phyloP scores from a whole-genome alignment of 2,329 filamentous ascomycete genomes.

The Fusarium beomiforme region DNA sequence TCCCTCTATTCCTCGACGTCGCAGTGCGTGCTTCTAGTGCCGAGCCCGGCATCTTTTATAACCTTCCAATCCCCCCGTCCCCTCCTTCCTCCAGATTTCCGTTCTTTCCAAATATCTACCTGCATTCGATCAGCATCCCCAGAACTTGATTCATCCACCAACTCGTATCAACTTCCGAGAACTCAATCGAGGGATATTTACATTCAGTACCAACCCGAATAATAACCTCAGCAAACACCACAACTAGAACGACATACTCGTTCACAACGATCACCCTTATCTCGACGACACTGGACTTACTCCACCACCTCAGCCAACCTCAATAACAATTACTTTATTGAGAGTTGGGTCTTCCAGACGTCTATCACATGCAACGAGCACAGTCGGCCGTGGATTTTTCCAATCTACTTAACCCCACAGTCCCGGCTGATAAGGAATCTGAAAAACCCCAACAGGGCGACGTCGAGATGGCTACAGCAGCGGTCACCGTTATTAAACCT shows the following conservation, averaged over 20 bases:
- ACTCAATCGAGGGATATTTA: slow-evolving; percentile 6
- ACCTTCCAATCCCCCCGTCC: slow-evolving; percentile 44
- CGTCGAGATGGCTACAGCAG: slow-evolving; percentile 60
- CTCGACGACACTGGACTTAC: slow-evolving; percentile 16
- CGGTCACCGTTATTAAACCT: slow-evolving; percentile 67
- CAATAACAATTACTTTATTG: slow-evolving; percentile 19
- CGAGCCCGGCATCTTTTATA: slow-evolving; percentile 49
- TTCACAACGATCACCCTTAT: slow-evolving; percentile 12
- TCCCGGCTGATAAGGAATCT: slow-evolving; percentile 38
- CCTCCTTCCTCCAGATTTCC: slow-evolving; percentile 42
- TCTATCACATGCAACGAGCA: slow-evolving; percentile 78
- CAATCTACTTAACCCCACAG: slow-evolving; percentile 74
- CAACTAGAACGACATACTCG: not conserved
- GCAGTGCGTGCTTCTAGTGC: slow-evolving; percentile 40
- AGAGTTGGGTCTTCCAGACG: slow-evolving; percentile 36
- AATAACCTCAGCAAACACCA: not conserved
- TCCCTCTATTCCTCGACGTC: slow-evolving; percentile 28
- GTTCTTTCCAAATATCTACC: slow-evolving; percentile 37
- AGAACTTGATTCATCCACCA: slow-evolving; percentile 36
- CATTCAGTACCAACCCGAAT: slow-evolving; percentile 1
- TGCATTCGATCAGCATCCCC: slow-evolving; percentile 41
- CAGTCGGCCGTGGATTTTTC: slow-evolving; percentile 79
- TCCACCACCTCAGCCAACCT: not conserved
- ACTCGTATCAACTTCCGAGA: slow-evolving; percentile 16
- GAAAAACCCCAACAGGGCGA: slow-evolving; percentile 45